These are phyloP conservation scores for Tolypocladium sp. DNA, from an alignment of 2,329 filamentous ascomycete genomes.

Conservation along the genomic window DNA sequence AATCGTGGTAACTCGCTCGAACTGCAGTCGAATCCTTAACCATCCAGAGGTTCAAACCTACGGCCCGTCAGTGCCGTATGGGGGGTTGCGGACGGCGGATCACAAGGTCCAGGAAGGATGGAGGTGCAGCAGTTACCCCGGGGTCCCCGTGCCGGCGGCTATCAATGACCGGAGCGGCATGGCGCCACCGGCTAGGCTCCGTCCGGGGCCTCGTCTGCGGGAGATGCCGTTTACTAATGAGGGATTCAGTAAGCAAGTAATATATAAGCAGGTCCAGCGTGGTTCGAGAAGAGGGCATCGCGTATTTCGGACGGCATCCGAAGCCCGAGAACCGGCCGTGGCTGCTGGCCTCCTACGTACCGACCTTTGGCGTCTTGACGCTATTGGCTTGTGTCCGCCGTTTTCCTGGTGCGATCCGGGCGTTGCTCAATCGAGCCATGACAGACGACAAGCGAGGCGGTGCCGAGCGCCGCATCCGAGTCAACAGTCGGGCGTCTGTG, in stretches of 20 bases:
- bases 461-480: too few relatives aligned
- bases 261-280: background rate
- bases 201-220: background rate
- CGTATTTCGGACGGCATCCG: background rate
- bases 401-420: background rate
- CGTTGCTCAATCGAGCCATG: background rate
- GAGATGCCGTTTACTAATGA: background rate
- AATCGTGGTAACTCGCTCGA: too few relatives aligned
- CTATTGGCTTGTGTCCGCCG: background rate
- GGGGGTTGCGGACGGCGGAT: too few relatives aligned
- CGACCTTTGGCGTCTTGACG: background rate
- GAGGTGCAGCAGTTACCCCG: too few relatives aligned
- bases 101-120: too few relatives aligned
- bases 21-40: too few relatives aligned
- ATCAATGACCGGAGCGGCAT: background rate
- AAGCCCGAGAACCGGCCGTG: background rate
- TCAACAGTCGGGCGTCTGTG: background rate
- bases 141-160: background rate
- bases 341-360: background rate
- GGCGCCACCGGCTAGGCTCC: background rate
- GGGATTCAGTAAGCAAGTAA: background rate
- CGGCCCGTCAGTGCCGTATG: too few relatives aligned
- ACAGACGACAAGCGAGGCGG: background rate
- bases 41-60: too few relatives aligned
- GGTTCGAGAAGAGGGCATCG: background rate